Evolutionary conservation across 1,139 yeast species (phyloP), one percentile per base, ranked within the genome.

Genomic region (Yamadazyma buinensis): DNA sequence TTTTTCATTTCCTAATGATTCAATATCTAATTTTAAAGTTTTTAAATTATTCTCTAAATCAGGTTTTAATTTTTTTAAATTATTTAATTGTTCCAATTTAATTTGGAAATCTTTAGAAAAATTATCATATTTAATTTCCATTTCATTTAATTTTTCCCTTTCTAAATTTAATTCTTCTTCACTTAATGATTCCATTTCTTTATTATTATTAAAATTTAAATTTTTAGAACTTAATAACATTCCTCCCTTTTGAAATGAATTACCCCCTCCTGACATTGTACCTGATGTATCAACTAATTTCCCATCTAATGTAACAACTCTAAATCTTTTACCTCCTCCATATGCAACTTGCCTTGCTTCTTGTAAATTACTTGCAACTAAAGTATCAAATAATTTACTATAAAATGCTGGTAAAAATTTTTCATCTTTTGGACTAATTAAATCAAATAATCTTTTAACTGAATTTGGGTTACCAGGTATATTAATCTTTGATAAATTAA

Each of bases 261-360:
- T 76, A 35, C 97, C 97, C 59, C 99, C 99, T 50, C 99, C 99
- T 33, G 95, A 80, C 84, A 94, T 83, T 2, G 97, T 85, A 59
- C 99, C 99, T 2, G 95, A 84, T n/a, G 84, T 79, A 52, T 90
- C 97, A 38, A 94, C 92, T 23, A 92, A 67, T 48, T 87, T 84
- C 21, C 99, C 99, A 57, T 86, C 95, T 12, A 88, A 59, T 0
- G 98, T 87, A 0, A 94, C 98, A 10, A 90, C 97, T 50, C 95
- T 75, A 72, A 79, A 86, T 42, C 95, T 67, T 42, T 71, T 77
- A 3, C 71, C 64, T 2, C 97, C 95, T 2, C 97, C 95, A 62
- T 84, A 92, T 0, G 98, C 97, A 26, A 92, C 95, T 28, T 74
- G 64, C 44, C 87, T 82, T 1, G 98, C 99, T 49, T 84, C 90